These are phyloP conservation scores for Hypholoma fasciculare DNA, from an alignment of 768 basidiomycete genomes.

Conservation along the genomic window DNA sequence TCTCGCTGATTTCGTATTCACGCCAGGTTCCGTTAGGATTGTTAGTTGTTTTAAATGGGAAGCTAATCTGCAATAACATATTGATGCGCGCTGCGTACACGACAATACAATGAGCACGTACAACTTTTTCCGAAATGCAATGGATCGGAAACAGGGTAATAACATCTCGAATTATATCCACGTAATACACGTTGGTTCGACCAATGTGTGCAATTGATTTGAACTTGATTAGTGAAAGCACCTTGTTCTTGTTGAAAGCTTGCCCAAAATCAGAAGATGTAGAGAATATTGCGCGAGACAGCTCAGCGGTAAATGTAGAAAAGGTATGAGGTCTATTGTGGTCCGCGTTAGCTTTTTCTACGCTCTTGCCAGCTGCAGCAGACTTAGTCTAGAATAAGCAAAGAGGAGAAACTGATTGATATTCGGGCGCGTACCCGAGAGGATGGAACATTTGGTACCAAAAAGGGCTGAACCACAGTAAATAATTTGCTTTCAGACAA, in stretches of 20 bases:
- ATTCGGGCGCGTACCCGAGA: slow-evolving; percentile 15
- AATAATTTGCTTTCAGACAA: slow-evolving; percentile 32
- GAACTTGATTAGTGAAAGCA: slow-evolving; percentile 30
- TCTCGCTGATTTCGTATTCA: slow-evolving; percentile 39
- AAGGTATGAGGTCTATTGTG: slow-evolving; percentile 11
- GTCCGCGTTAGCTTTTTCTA: not conserved
- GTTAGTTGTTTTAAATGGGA: slow-evolving; percentile 39
- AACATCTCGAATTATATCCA: slow-evolving; percentile 72
- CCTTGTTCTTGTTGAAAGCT: slow-evolving; percentile 33
- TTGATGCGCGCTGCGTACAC: too few species aligned
- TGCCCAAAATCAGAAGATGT: slow-evolving; percentile 17
- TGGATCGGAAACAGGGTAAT: slow-evolving; percentile 60
- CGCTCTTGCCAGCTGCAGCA: not conserved
- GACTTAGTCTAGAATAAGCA: too few species aligned
- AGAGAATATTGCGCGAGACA: slow-evolving; percentile 21
- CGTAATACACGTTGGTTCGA: slow-evolving; percentile 23
- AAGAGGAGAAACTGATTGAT: not conserved
- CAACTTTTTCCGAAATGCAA: slow-evolving; percentile 52
- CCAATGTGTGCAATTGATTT: slow-evolving; percentile 33
- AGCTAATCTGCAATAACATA: slow-evolving; percentile 33
- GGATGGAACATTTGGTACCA: slow-evolving; percentile 1
- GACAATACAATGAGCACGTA: slow-evolving; percentile 17
- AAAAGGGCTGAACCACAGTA: slow-evolving; percentile 22
- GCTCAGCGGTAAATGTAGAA: slow-evolving; percentile 6
- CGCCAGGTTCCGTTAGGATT: slow-evolving; percentile 30